Evolutionary conservation across 805 yeast genomes (phyloP).

Genomic region (Teunomyces barrocoloradensis): DNA sequence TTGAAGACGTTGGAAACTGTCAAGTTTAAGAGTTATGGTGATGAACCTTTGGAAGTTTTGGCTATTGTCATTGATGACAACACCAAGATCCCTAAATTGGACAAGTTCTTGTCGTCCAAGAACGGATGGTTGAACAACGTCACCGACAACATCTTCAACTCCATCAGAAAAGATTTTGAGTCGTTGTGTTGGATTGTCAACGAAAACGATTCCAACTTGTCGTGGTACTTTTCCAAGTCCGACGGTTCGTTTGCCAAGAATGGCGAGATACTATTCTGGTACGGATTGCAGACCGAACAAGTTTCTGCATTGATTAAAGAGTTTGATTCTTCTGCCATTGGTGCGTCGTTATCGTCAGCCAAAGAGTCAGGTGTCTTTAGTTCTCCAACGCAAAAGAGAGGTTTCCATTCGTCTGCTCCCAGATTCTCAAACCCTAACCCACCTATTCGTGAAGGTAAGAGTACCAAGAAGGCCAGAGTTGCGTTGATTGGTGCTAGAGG

Average conservation of each 20-base stretch:
- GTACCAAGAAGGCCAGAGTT: slow-evolving; percentile 63
- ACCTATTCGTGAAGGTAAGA: slow-evolving; percentile 63
- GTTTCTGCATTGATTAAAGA: slow-evolving; percentile 62
- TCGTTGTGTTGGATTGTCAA: slow-evolving; percentile 83
- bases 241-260: slow-evolving; percentile 91
- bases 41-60: slow-evolving; percentile 92
- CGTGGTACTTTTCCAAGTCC: slow-evolving; percentile 90
- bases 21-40: slow-evolving; percentile 79
- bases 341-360: slow-evolving; percentile 35
- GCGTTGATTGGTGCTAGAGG: slow-evolving; percentile 99
- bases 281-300: slow-evolving; percentile 70
- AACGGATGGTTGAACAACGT: slow-evolving; percentile 98
- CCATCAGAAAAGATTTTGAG: slow-evolving; percentile 70
- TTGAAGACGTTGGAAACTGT: slow-evolving; percentile 64
- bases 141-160: slow-evolving; percentile 87
- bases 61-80: slow-evolving; percentile 69
- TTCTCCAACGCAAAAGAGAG: slow-evolving; percentile 49
- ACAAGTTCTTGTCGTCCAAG: slow-evolving; percentile 81
- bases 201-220: slow-evolving; percentile 85
- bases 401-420: slow-evolving; percentile 40
- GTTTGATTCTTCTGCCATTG: slow-evolving; percentile 35
- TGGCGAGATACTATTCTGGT: slow-evolving; percentile 93
- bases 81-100: slow-evolving; percentile 62
- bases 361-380: slow-evolving; percentile 48
- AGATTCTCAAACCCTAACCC: slow-evolving; percentile 54